A percentile compares a stretch with the other conserved stretches of the same genome.
Conservation (phyloP, 768 basidiomycete genomes). For the Trametes elegans region DNA sequence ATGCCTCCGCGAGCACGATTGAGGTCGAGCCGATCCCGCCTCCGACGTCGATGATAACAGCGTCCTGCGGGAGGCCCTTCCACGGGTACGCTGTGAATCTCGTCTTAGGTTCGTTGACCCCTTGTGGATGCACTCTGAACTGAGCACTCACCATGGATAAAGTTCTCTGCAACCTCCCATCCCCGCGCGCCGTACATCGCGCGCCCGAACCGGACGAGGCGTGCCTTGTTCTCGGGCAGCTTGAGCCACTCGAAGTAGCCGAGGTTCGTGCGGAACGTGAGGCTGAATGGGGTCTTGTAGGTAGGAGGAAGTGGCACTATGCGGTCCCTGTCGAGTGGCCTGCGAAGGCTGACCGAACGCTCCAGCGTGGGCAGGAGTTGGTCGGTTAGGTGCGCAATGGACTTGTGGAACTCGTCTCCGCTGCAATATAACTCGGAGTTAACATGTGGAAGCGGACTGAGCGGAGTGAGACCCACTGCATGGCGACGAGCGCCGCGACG, state of each 20-base stretch:
- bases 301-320: background rate
- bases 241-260: slow-evolving; percentile 53
- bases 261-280: slow-evolving; percentile 12
- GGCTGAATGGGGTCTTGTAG: slow-evolving; percentile 3
- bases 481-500: slow-evolving; percentile 63
- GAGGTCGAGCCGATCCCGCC: slow-evolving; percentile 19
- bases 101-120: too few relatives aligned
- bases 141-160: background rate
- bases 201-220: slow-evolving; percentile 64
- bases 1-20: slow-evolving; percentile 16
- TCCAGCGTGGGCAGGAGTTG: slow-evolving; percentile 8
- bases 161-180: slow-evolving; percentile 9
- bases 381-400: slow-evolving; percentile 2
- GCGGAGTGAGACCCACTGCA: slow-evolving; percentile 45
- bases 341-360: background rate
- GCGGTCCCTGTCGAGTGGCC: background rate
- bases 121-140: too few relatives aligned
- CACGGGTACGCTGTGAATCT: slow-evolving; percentile 18
- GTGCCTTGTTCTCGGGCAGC: slow-evolving; percentile 40
- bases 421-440: background rate
- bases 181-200: slow-evolving; percentile 65
- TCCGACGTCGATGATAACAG: slow-evolving; percentile 19
- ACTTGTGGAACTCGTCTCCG: slow-evolving; percentile 8
- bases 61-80: slow-evolving; percentile 11
- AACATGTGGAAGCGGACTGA: background rate